Evolutionary conservation across 2,329 filamentous ascomycete genomes (phyloP), one percentile per base, ranked within the genome.

Genomic region (Seiridium cupressi): DNA sequence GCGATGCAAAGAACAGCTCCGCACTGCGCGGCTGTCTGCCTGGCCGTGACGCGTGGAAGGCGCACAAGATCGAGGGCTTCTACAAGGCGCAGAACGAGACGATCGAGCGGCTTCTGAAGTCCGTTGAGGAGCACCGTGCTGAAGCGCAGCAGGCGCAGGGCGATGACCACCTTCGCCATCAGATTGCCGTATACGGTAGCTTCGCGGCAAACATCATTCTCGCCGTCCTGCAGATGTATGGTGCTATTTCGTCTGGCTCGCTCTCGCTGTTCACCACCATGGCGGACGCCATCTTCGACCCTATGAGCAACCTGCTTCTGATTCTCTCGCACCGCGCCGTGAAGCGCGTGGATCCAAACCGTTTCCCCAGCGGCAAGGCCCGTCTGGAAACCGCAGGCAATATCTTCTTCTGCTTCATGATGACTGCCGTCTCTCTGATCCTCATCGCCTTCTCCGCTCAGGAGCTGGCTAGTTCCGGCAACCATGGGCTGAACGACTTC

Each of bases 251-350:
- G 0, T 97, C 93, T 0, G 88, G 90, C 51, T 97, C 93, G n/a
- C 84, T 98, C 42, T 97, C 94, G 4, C 87, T 99, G 51, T 97
- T 98, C 79, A 97, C 95, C 13, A 99, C 94, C 64, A 96, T 96
- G 91, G 94, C 93, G 13, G 95, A 99, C 75, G 88, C 93, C 56
- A 83, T 98, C 65, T 98, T 98, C 77, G 95, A 98, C 72, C 95
- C 93, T 7, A 72, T 96, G 69, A 94, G 90, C 70, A 97, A 97
- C 70, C 74, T 97, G 57, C 94, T 91, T 1, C 83, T 98, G 11
- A 92, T 98, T 60, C 76, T 97, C 44, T 92, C 90, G 62, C 90
- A 93, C 74, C 91, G 94, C 55, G 94, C 95, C 55, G 92, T 97
- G 65, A 90, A 90, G 68, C 88, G 86, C 57, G 94, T 98, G 44